Base-by-base conservation (phyloP, 2,329 filamentous ascomycete genomes). In the Graphilbum sp. region DNA sequence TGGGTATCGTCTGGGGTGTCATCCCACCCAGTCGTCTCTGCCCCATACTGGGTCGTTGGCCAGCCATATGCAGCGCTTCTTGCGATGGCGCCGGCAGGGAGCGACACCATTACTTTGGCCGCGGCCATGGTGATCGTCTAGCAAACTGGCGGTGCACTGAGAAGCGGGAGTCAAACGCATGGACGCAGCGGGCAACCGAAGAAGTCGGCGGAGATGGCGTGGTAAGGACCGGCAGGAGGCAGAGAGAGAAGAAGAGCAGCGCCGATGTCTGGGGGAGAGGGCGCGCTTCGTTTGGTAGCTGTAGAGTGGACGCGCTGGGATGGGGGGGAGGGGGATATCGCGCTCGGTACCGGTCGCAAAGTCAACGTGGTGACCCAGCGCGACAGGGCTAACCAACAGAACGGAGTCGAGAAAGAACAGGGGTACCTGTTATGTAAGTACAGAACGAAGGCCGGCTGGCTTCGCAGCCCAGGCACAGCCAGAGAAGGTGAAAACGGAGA, bases 121-220 rank as follows among this genome's bases (percentile, higher is more conserved):
- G 65, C 56, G 55, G 69, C 67, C 69, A 73, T 73, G 54, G 50
- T 67, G 63, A 54, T 54, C 60, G 55, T 59, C 56, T 47, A 47
- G 48, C 49, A 55, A 59, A 54, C 59, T 64, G 55, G 50, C 48
- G 45, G 55, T 62, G 48, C 52, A 50, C 49, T 59, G 50, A 54
- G 54, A 50, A 48, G 47, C 47, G 46, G 54, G 50, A 56, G 55
- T 59, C 56, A 60, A 54, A 67, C 61, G 61, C 68, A 72, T 72
- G 66, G 63, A 63, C 60, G 60, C 63, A 61, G 49, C 38, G 43
- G 46, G 41, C 24, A 42, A 39, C 41, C 38, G 39, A 46, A 41
- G 37, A 43, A 34, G 37, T 18, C 8, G 21, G 21, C 16, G 35
- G 35, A n/a, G 13, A 19, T 34, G 30, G 17, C 11, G 16, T 10